Conservation (phyloP, 2,329 filamentous ascomycete species). For the Stagonosporopsis chrysanthemi region DNA sequence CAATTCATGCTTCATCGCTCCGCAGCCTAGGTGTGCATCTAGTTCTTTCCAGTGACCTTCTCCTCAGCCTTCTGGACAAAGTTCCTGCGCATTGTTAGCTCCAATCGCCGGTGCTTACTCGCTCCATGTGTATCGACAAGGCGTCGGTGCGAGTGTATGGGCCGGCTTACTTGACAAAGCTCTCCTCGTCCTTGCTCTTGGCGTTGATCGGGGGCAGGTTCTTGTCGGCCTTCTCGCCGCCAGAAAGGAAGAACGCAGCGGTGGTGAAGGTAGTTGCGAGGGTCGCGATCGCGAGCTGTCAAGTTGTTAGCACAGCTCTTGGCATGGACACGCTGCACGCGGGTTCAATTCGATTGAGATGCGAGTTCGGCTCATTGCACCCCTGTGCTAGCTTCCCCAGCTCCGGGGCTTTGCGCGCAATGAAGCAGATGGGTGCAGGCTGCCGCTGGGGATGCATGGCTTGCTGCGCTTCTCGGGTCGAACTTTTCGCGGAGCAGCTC, state of each 20-base stretch:
- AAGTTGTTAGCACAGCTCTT: not conserved
- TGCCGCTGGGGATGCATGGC: not conserved
- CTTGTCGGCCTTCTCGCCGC: slow-evolving; percentile 54
- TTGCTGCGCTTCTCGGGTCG: not conserved
- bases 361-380: not conserved
- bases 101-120: not conserved
- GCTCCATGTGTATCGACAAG: not conserved
- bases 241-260: slow-evolving; percentile 47
- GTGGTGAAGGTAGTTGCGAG: slow-evolving; percentile 44
- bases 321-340: not conserved
- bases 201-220: slow-evolving; percentile 66
- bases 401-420: not conserved
- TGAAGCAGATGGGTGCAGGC: not conserved
- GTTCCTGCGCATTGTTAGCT: slow-evolving; percentile 33
- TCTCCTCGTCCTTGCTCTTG: slow-evolving; percentile 71
- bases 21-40: slow-evolving; percentile 17
- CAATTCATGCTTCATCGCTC: slow-evolving; percentile 32
- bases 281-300: slow-evolving; percentile 67
- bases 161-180: slow-evolving; percentile 69
- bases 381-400: not conserved
- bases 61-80: slow-evolving; percentile 50
- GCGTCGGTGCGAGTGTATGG: not conserved
- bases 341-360: not conserved
- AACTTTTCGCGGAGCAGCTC: slow-evolving; percentile 26
- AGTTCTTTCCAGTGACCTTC: slow-evolving; percentile 33